Conservation (phyloP, 306 rosid species). For the Begonia loranthoides region DNA sequence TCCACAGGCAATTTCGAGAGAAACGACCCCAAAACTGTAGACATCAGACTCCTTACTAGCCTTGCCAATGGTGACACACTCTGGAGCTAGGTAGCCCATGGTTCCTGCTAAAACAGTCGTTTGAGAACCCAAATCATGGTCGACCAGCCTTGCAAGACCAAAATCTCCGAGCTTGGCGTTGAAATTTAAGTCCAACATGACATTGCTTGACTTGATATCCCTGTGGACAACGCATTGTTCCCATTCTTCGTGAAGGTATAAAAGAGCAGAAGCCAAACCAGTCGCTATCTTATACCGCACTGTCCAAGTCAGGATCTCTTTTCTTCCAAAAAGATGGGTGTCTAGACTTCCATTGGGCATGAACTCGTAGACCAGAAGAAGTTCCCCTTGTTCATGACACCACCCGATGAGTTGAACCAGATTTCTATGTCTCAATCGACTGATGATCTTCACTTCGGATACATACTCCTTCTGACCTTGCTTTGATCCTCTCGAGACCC, state of each 20-base stretch:
- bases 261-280: slow-evolving; percentile 48
- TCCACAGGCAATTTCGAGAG: slow-evolving; percentile 62
- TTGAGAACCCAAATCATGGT: slow-evolving; percentile 61
- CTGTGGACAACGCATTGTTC: slow-evolving; percentile 76
- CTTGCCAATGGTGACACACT: slow-evolving; percentile 53
- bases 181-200: slow-evolving; percentile 57
- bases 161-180: slow-evolving; percentile 72
- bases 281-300: slow-evolving; percentile 44
- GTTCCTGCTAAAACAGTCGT: slow-evolving; percentile 69
- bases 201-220: slow-evolving; percentile 64
- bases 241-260: slow-evolving; percentile 77
- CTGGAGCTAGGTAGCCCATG: slow-evolving; percentile 65
- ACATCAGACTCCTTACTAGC: slow-evolving; percentile 67
- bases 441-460: slow-evolving; percentile 59
- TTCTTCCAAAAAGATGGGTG: slow-evolving; percentile 42
- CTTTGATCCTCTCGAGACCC: slow-evolving; percentile 54
- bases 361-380: slow-evolving; percentile 56
- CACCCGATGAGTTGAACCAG: slow-evolving; percentile 70
- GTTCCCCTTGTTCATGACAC: slow-evolving; percentile 60
- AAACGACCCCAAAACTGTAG: slow-evolving; percentile 61
- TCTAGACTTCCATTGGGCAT: slow-evolving; percentile 81
- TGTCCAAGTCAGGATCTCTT: slow-evolving; percentile 28
- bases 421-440: slow-evolving; percentile 56
- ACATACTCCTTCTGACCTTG: slow-evolving; percentile 64
- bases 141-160: slow-evolving; percentile 59